A percentile compares a stretch with the other conserved stretches of the same genome.
Conservation (phyloP, 1,139 yeast species). For the Pneumocystis canis region DNA sequence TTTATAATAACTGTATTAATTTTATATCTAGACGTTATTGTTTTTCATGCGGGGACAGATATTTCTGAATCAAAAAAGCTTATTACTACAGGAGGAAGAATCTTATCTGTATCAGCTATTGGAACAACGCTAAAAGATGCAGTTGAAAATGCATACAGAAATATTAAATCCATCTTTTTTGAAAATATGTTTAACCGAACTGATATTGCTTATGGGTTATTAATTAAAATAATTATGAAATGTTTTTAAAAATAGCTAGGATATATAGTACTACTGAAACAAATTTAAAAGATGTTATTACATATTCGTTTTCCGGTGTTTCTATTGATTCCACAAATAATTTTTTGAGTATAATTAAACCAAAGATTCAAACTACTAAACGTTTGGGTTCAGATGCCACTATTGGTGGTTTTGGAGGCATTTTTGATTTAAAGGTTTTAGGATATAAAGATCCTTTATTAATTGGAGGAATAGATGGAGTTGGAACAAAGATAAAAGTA, state of each 20-base stretch:
- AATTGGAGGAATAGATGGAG: slow-evolving; percentile 98
- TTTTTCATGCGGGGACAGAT: slow-evolving; percentile 92
- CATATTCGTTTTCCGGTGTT: slow-evolving; percentile 91
- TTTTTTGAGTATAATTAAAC: slow-evolving; percentile 80
- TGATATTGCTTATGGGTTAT: slow-evolving; percentile 94
- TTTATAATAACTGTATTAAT: slow-evolving; percentile 14
- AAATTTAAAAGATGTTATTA: slow-evolving; percentile 34
- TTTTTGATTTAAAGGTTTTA: slow-evolving; percentile 77
- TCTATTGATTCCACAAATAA: slow-evolving; percentile 89
- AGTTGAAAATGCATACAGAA: slow-evolving; percentile 71
- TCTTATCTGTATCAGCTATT: slow-evolving; percentile 82
- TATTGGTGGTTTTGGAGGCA: slow-evolving; percentile 97
- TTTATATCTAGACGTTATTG: slow-evolving; percentile 37
- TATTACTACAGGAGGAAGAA: slow-evolving; percentile 90
- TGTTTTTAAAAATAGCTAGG: slow-evolving; percentile 12
- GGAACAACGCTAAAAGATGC: slow-evolving; percentile 65
- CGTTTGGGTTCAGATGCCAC: slow-evolving; percentile 96
- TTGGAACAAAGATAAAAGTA: slow-evolving; percentile 89
- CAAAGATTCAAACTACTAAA: slow-evolving; percentile 82
- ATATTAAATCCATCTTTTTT: slow-evolving; percentile 64
- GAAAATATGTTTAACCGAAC: slow-evolving; percentile 65
- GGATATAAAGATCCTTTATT: slow-evolving; percentile 71
- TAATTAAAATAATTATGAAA: slow-evolving; percentile 27
- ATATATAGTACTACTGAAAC: slow-evolving; percentile 8
- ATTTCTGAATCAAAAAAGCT: slow-evolving; percentile 38